phyloP scores from a whole-genome alignment of 768 basidiomycete species.

The Tricholoma bakamatsutake region DNA sequence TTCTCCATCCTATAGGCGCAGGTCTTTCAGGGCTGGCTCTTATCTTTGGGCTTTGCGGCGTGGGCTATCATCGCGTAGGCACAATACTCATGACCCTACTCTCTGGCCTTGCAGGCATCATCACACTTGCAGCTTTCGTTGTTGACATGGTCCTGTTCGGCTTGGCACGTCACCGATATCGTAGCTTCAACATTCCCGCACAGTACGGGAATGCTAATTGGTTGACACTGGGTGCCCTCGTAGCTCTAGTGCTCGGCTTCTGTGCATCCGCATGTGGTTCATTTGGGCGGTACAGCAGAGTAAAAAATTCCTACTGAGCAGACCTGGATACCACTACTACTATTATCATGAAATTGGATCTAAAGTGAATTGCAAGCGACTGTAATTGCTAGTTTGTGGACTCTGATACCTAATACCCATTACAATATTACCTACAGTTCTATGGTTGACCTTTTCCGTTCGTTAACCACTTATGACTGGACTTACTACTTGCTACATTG shows the following conservation, averaged over 20 bases:
- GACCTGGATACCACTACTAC: not conserved
- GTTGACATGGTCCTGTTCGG: constrained; percentile 81
- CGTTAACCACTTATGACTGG: too few relatives aligned
- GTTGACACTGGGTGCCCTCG: constrained; percentile 71
- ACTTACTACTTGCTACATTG: too few relatives aligned
- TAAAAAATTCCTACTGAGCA: constrained; percentile 21
- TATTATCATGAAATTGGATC: not conserved
- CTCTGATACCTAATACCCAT: not conserved
- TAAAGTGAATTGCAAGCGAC: not conserved
- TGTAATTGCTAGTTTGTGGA: not conserved
- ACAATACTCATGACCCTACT: constrained; percentile 75
- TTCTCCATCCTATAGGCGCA: constrained; percentile 77
- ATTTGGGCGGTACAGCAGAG: constrained; percentile 58
- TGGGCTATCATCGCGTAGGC: constrained; percentile 57
- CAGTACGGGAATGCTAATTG: constrained; percentile 79
- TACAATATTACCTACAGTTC: not conserved
- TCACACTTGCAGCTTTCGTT: constrained; percentile 64
- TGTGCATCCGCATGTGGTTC: constrained; percentile 60
- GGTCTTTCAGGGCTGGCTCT: constrained; percentile 60
- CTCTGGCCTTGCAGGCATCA: constrained; percentile 58
- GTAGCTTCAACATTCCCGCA: constrained; percentile 39
- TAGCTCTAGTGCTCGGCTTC: constrained; percentile 60
- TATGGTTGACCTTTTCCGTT: too few relatives aligned
- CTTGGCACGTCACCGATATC: constrained; percentile 55
- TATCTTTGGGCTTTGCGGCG: constrained; percentile 64